Percentiles rank a stretch among this genome's conserved stretches.
Evolutionary conservation across 2,329 filamentous ascomycete species (phyloP).

Genomic region (Pyrenophora tritici-repentis): DNA sequence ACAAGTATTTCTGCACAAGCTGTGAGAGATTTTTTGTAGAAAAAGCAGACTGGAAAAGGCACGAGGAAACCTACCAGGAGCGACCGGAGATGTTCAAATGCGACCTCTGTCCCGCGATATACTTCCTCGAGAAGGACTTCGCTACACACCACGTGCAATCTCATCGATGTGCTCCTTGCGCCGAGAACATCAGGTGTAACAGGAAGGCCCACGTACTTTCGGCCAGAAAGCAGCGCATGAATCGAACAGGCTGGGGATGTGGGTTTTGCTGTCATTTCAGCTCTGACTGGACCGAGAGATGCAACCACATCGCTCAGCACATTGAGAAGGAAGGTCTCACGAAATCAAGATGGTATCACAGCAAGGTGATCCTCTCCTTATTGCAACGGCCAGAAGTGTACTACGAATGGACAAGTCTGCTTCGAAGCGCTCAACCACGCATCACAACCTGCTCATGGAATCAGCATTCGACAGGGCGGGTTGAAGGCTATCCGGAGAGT

Average conservation of each 20-base stretch:
- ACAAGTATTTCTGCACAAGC: conserved; percentile 48
- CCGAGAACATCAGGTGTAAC: conserved; percentile 49
- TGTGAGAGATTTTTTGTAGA: conserved; percentile 66
- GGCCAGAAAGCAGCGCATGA: conserved; percentile 23
- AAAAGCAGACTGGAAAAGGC: conserved; percentile 71
- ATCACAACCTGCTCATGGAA: conserved; percentile 31
- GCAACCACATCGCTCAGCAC: conserved; percentile 68
- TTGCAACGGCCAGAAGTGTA: conserved; percentile 65
- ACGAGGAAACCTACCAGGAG: conserved; percentile 71
- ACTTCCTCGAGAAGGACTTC: conserved; percentile 69
- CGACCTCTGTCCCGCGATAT: conserved; percentile 66
- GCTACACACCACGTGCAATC: conserved; percentile 67
- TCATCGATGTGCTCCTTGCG: conserved; percentile 60
- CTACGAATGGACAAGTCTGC: conserved; percentile 56
- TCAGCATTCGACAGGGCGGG: conserved; percentile 28
- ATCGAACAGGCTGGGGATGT: conserved; percentile 67
- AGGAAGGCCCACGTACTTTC: conserved; percentile 56
- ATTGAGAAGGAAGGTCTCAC: conserved; percentile 60
- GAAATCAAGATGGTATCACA: conserved; percentile 68
- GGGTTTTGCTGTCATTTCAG: conserved; percentile 69
- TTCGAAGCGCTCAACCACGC: conserved; percentile 22
- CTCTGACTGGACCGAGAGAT: conserved; percentile 64
- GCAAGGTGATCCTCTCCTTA: conserved; percentile 67
- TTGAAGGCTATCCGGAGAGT: conserved; percentile 38
- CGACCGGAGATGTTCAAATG: conserved; percentile 67